Percentiles rank a stretch among this genome's conserved stretches.
phyloP scores from a whole-genome alignment of 768 basidiomycete species.

The Lactarius hengduanensis region DNA sequence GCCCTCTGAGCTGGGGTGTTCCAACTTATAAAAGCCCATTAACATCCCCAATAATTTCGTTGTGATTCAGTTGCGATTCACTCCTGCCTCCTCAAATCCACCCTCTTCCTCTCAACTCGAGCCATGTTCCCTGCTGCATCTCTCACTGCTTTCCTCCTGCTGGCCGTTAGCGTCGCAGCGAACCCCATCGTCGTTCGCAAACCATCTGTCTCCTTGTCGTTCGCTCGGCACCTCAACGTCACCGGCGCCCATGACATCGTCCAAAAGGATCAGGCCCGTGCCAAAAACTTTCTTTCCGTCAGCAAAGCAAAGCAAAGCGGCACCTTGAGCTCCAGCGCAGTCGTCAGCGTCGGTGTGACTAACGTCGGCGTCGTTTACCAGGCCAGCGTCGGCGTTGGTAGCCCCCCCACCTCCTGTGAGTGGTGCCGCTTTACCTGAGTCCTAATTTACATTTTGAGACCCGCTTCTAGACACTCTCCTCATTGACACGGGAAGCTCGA shows the following conservation, averaged over 20 bases:
- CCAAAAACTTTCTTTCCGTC: constrained; percentile 42
- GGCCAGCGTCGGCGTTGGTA: constrained; percentile 49
- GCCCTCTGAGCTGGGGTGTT: not conserved
- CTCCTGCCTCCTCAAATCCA: constrained; percentile 11
- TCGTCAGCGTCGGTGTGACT: constrained; percentile 39
- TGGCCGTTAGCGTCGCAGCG: not conserved
- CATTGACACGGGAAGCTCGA: constrained; percentile 15
- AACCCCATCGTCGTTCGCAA: constrained; percentile 22
- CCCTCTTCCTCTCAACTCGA: not conserved
- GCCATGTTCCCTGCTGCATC: not conserved
- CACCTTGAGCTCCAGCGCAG: constrained; percentile 28
- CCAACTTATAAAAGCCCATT: not conserved
- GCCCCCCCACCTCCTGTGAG: constrained; percentile 42
- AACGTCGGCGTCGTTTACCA: constrained; percentile 48
- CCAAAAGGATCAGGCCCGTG: constrained; percentile 51
- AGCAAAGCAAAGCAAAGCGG: constrained; percentile 38
- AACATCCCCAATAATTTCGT: not conserved
- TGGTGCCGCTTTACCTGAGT: not conserved
- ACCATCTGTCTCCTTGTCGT: not conserved
- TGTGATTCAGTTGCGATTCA: constrained; percentile 10
- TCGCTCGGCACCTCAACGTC: constrained; percentile 44
- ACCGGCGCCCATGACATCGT: constrained; percentile 51
- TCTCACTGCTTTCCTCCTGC: not conserved
- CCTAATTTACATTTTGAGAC: not conserved
- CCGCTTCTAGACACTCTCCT: not conserved